phyloP scores from a whole-genome alignment of 495 filamentous ascomycete genomes.

The Lophium mytilinum region DNA sequence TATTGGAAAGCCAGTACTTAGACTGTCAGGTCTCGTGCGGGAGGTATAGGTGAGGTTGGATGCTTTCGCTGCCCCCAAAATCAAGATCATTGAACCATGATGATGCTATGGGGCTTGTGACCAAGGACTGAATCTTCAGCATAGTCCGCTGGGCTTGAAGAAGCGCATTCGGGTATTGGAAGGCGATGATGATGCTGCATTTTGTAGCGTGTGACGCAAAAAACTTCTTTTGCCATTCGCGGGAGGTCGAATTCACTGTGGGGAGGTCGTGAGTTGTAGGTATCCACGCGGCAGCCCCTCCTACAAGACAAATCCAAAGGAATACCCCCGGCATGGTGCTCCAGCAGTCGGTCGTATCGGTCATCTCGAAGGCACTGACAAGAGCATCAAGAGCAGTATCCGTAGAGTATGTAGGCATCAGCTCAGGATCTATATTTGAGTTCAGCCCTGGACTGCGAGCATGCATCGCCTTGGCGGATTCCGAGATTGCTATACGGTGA shows the following conservation, averaged over 20 bases:
- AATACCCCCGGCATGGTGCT: conserved; percentile 16
- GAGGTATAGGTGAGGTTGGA: too few species aligned
- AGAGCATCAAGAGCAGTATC: conserved; percentile 11
- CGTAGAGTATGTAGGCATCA: background rate
- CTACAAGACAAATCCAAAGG: conserved; percentile 16
- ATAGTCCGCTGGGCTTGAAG: conserved; percentile 19
- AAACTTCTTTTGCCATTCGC: conserved; percentile 14
- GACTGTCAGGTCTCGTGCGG: too few species aligned
- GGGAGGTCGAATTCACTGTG: background rate
- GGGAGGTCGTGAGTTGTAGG: background rate
- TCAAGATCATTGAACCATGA: too few species aligned
- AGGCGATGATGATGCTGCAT: background rate
- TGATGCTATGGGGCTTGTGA: background rate
- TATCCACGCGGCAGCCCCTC: conserved; percentile 9
- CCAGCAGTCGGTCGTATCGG: conserved; percentile 12
- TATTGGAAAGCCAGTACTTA: too few species aligned
- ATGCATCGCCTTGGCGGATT: conserved; percentile 13
- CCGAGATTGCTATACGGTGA: conserved; percentile 14
- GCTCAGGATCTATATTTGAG: background rate
- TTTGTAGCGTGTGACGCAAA: conserved; percentile 18
- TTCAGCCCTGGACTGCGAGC: conserved; percentile 3
- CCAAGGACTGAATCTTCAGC: conserved; percentile 19
- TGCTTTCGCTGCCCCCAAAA: too few species aligned
- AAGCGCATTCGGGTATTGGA: conserved; percentile 9
- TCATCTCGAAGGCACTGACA: conserved; percentile 12